phyloP scores from a whole-genome alignment of 106 monocot genomes.

The Iris macrosiphon region DNA sequence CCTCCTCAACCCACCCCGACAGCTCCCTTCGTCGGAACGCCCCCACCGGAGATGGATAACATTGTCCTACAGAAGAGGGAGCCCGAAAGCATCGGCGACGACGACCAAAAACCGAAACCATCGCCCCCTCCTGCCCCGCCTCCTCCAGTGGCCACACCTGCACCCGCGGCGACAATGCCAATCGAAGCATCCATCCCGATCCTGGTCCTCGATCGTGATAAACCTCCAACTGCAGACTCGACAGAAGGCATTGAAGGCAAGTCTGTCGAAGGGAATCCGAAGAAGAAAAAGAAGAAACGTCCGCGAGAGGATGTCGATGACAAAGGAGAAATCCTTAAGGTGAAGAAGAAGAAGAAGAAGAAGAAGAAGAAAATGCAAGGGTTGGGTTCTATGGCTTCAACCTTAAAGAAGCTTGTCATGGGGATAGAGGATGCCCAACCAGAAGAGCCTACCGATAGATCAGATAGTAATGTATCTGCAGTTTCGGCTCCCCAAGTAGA shows the following conservation, averaged over 20 bases:
- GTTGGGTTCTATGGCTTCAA: background rate
- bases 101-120: background rate
- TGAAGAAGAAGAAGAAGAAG: constrained; percentile 6
- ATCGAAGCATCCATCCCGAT: no score
- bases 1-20: no score
- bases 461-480: no score
- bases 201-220: no score
- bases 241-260: no score
- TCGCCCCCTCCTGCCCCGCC: background rate
- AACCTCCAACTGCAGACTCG: no score
- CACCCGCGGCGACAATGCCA: no score
- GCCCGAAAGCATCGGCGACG: background rate
- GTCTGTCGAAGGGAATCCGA: no score
- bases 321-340: background rate
- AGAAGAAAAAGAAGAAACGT: constrained; percentile 1
- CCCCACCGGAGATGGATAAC: background rate
- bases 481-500: no score
- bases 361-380: constrained; percentile 9
- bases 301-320: constrained; percentile 4
- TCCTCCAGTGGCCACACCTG: background rate
- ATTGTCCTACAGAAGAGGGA: constrained; percentile 12
- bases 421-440: background rate
- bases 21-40: no score
- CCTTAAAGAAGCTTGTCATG: background rate
- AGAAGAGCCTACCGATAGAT: background rate